phyloP scores from a whole-genome alignment of 257 asterid species.

The Echites panduratus region DNA sequence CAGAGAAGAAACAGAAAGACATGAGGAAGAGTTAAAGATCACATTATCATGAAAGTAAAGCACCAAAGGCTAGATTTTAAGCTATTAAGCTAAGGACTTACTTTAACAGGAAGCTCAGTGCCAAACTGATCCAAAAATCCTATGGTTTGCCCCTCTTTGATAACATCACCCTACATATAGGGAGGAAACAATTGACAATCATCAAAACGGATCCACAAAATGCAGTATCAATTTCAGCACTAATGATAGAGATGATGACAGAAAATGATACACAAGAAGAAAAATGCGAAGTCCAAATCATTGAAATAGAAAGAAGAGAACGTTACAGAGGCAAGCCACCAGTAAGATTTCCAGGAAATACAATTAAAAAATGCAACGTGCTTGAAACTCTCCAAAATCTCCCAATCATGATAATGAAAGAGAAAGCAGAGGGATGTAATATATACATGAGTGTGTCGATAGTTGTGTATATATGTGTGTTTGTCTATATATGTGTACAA shows the following conservation, averaged over 20 bases:
- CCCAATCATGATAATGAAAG: background rate
- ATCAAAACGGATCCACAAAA: conserved; percentile 3
- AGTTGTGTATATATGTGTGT: too few species aligned
- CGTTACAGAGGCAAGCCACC: background rate
- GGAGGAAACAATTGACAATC: conserved; percentile 10
- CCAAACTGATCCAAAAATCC: conserved; percentile 75
- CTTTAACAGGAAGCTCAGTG: conserved; percentile 57
- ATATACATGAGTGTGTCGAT: too few species aligned
- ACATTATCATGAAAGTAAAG: conserved; percentile 16
- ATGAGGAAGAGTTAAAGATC: background rate
- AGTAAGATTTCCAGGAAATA: background rate
- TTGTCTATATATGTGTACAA: too few species aligned
- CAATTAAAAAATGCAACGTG: background rate
- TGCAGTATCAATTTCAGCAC: conserved; percentile 5
- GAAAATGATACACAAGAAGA: background rate
- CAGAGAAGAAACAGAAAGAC: conserved; percentile 7
- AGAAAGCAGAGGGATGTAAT: background rate
- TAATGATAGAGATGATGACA: background rate
- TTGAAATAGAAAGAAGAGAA: background rate
- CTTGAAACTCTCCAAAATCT: too few species aligned
- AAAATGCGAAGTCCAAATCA: background rate
- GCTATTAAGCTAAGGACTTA: conserved; percentile 35
- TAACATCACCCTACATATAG: conserved; percentile 58
- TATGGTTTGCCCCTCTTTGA: conserved; percentile 79
- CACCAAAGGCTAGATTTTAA: conserved; percentile 1